Evolutionary conservation across 345 rosid genomes (phyloP).

Genomic region (Moringa oleifera): DNA sequence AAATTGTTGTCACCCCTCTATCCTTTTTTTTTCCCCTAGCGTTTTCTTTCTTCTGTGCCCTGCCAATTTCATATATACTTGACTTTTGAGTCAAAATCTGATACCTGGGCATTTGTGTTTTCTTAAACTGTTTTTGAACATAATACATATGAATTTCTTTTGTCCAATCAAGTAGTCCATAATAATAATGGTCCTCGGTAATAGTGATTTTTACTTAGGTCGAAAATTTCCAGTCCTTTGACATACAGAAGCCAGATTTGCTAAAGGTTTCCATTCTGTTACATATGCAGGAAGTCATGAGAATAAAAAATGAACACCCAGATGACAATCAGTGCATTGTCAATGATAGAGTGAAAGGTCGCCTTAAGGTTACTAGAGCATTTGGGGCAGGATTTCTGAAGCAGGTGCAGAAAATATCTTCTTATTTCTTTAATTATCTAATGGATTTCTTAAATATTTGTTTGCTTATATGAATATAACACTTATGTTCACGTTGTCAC

Average conservation of each 20-base stretch:
- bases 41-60: too few relatives aligned
- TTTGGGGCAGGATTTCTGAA: constrained; percentile 97
- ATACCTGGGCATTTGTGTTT: too few relatives aligned
- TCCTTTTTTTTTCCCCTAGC: too few relatives aligned
- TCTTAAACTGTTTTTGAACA: too few relatives aligned
- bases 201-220: too few relatives aligned
- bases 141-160: too few relatives aligned
- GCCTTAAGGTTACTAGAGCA: constrained; percentile 94
- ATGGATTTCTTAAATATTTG: neutral
- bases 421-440: neutral
- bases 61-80: too few relatives aligned
- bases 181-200: too few relatives aligned
- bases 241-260: neutral
- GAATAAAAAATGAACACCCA: constrained; percentile 93
- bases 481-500: constrained; percentile 25
- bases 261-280: constrained; percentile 11
- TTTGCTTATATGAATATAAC: neutral
- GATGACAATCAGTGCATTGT: constrained; percentile 85
- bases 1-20: too few relatives aligned
- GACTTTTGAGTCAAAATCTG: too few relatives aligned
- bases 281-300: constrained; percentile 69
- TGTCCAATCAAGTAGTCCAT: too few relatives aligned
- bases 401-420: constrained; percentile 39
- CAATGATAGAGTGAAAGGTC: constrained; percentile 92
- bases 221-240: too few relatives aligned